Conservation (phyloP, 164 flowering plant genomes). For the Kingdonia uniflora region DNA sequence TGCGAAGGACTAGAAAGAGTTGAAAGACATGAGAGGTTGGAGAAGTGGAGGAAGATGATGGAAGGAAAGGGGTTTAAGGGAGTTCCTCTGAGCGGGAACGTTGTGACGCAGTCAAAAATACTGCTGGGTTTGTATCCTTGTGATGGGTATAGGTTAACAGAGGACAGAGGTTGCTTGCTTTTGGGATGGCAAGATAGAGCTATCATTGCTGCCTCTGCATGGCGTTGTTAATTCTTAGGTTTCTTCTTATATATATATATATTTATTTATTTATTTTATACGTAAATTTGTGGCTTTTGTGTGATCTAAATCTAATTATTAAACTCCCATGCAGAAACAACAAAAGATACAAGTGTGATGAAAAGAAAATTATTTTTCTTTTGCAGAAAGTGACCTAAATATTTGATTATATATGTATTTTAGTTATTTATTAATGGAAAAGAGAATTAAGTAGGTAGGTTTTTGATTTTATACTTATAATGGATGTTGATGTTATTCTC, state of each 20-base stretch:
- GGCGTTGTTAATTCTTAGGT: slow-evolving; percentile 37
- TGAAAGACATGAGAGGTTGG: slow-evolving; percentile 62
- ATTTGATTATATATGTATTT: too few species aligned
- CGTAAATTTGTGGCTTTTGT: neutral
- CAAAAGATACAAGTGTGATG: neutral
- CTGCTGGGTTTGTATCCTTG: slow-evolving; percentile 49
- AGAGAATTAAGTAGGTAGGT: too few species aligned
- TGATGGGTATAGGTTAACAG: slow-evolving; percentile 57
- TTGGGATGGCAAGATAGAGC: slow-evolving; percentile 75
- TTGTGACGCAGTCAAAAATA: slow-evolving; percentile 55
- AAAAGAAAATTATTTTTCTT: neutral
- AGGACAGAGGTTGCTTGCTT: slow-evolving; percentile 61
- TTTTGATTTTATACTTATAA: too few species aligned
- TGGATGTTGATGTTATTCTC: too few species aligned
- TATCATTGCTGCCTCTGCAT: slow-evolving; percentile 65
- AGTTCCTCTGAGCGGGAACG: slow-evolving; percentile 50
- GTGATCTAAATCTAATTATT: neutral
- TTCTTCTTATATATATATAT: neutral
- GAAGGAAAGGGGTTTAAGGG: slow-evolving; percentile 58
- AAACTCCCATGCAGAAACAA: neutral
- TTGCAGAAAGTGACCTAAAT: neutral
- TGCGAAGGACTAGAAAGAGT: slow-evolving; percentile 56
- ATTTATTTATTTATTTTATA: neutral
- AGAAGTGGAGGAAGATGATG: slow-evolving; percentile 67
- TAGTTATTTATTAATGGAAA: too few species aligned